A percentile compares a stretch with the other conserved stretches of the same genome.
phyloP scores from a whole-genome alignment of 2,329 filamentous ascomycete genomes.

The Elsinoe australis region DNA sequence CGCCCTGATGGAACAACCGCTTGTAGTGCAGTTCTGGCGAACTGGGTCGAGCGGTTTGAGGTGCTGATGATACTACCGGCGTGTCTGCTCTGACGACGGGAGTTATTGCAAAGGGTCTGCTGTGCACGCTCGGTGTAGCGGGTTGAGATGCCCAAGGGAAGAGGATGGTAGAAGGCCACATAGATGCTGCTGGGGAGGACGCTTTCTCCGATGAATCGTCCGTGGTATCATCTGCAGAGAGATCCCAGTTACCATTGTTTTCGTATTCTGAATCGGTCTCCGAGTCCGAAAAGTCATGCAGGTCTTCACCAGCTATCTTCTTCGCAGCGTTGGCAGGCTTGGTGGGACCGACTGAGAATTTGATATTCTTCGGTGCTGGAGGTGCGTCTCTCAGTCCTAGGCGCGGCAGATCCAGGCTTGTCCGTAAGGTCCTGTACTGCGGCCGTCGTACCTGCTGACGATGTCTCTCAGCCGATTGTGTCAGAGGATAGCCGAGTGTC shows the following conservation, averaged over 20 bases:
- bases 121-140: conserved; percentile 21
- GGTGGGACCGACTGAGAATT: neutral
- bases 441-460: conserved; percentile 2
- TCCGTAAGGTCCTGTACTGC: conserved; percentile 15
- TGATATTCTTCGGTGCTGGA: neutral
- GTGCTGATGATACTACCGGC: neutral
- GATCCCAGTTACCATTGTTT: conserved; percentile 20
- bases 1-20: conserved; percentile 32
- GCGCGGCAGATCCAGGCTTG: conserved; percentile 8
- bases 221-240: conserved; percentile 30
- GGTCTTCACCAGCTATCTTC: conserved; percentile 8
- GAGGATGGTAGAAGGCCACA: conserved; percentile 22
- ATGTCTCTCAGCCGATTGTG: conserved; percentile 1
- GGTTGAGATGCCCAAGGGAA: conserved; percentile 29
- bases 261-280: conserved; percentile 25
- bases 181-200: conserved; percentile 27
- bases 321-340: neutral
- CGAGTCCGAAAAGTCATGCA: conserved; percentile 23
- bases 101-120: conserved; percentile 19
- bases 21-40: conserved; percentile 37
- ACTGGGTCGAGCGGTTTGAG: conserved; percentile 24
- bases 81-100: conserved; percentile 11
- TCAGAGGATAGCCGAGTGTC: conserved; percentile 20
- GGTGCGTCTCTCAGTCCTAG: neutral
- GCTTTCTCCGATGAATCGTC: conserved; percentile 29